Conservation (phyloP, 768 basidiomycete genomes). For the Tylopilus rubrobrunneus region DNA sequence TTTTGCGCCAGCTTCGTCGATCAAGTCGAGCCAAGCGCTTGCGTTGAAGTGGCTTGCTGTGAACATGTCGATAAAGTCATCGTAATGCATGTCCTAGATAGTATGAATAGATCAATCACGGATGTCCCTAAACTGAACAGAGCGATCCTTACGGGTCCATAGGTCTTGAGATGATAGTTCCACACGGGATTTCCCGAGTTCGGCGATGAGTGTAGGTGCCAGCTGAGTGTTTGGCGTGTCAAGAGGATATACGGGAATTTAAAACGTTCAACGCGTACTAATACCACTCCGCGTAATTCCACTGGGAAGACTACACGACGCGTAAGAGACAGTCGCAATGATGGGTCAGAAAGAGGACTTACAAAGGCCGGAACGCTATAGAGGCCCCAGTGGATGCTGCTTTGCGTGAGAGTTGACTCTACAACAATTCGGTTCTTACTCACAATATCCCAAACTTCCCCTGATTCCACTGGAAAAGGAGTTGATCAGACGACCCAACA, state of each 20-base stretch:
- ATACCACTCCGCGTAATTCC: constrained; percentile 54
- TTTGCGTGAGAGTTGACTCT: not conserved
- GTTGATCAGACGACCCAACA: not conserved
- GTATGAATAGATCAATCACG: not conserved
- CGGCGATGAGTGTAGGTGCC: constrained; percentile 36
- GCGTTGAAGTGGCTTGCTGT: constrained; percentile 52
- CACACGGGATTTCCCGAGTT: constrained; percentile 39
- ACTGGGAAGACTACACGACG: constrained; percentile 33
- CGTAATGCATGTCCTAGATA: constrained; percentile 44
- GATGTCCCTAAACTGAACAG: not conserved
- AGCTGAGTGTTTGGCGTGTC: constrained; percentile 22
- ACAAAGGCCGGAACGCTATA: constrained; percentile 47
- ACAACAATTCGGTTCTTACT: constrained; percentile 13
- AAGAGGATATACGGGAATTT: not conserved
- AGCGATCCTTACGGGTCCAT: constrained; percentile 35
- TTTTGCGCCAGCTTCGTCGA: constrained; percentile 55
- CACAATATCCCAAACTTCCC: constrained; percentile 59
- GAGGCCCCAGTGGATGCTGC: constrained; percentile 48
- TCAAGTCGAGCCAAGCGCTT: constrained; percentile 50
- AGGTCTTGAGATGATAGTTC: constrained; percentile 47
- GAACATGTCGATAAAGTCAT: constrained; percentile 56
- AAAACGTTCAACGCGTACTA: constrained; percentile 32
- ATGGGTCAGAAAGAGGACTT: not conserved
- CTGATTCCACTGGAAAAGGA: constrained; percentile 38
- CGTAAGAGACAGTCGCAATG: not conserved